Evolutionary conservation across 106 monocot species (phyloP).

Genomic region (Dioscorea zingiberensis): DNA sequence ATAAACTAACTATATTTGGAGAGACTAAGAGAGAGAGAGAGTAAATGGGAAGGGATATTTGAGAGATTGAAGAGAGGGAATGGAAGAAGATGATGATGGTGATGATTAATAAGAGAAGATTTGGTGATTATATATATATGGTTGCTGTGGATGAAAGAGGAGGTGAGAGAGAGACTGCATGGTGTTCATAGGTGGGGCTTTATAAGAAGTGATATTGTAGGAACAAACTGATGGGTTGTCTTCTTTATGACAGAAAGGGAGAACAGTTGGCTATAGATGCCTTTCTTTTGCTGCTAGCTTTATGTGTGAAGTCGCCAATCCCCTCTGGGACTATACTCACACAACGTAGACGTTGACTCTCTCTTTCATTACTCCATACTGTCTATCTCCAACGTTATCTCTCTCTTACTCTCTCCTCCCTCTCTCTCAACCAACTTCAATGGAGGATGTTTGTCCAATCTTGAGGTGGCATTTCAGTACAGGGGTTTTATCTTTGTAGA

Average conservation of each 20-base stretch:
- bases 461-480: neutral
- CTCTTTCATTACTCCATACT: neutral
- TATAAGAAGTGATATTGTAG: neutral
- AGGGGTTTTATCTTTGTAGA: neutral
- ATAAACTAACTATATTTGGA: neutral
- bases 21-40: neutral
- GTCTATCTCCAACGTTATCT: neutral
- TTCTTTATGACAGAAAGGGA: neutral
- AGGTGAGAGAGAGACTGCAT: neutral
- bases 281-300: constrained; percentile 1
- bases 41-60: neutral
- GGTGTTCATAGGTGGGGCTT: neutral
- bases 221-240: constrained; percentile 9
- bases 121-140: no score
- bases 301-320: constrained; percentile 4
- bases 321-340: constrained; percentile 7
- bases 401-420: no score
- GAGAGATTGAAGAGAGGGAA: neutral
- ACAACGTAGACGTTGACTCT: neutral
- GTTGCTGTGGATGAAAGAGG: neutral
- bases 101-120: neutral
- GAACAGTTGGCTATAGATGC: constrained; percentile 2
- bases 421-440: neutral
- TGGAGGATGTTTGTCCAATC: neutral
- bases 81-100: neutral